phyloP scores from a whole-genome alignment of 192 early-diverging fungal species.

The Chytriomyces sp. region DNA sequence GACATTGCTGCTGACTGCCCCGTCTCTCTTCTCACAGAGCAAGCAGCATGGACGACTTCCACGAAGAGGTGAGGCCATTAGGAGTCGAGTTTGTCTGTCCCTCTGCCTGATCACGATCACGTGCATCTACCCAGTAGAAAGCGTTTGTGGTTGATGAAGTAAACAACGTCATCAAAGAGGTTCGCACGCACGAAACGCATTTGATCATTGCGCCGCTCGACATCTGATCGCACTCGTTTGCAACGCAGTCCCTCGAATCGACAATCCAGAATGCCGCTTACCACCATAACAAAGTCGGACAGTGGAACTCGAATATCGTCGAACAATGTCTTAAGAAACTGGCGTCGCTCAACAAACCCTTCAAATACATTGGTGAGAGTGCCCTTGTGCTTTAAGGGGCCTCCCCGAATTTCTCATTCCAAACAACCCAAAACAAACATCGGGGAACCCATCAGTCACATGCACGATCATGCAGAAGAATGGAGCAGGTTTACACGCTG shows the following conservation, averaged over 20 bases:
- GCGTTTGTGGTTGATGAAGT: slow-evolving; percentile 70
- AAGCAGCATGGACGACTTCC: slow-evolving; percentile 23
- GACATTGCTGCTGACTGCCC: too few relatives aligned
- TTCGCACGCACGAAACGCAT: neutral
- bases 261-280: slow-evolving; percentile 73
- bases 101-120: too few relatives aligned
- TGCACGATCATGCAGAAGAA: slow-evolving; percentile 86
- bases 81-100: neutral
- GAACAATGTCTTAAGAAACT: slow-evolving; percentile 70
- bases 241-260: slow-evolving; percentile 62
- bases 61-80: slow-evolving; percentile 18
- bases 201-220: neutral
- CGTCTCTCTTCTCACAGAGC: neutral
- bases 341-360: slow-evolving; percentile 70
- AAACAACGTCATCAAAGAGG: slow-evolving; percentile 69
- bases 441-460: slow-evolving; percentile 52
- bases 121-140: slow-evolving; percentile 44
- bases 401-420: neutral
- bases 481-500: slow-evolving; percentile 77
- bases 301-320: slow-evolving; percentile 78
- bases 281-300: slow-evolving; percentile 73
- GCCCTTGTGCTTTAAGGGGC: neutral
- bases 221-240: neutral
- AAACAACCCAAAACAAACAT: neutral
- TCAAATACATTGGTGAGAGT: slow-evolving; percentile 77